Evolutionary conservation across 1,139 yeast species (phyloP).

Genomic region (Magnusiomyces clavatus): DNA sequence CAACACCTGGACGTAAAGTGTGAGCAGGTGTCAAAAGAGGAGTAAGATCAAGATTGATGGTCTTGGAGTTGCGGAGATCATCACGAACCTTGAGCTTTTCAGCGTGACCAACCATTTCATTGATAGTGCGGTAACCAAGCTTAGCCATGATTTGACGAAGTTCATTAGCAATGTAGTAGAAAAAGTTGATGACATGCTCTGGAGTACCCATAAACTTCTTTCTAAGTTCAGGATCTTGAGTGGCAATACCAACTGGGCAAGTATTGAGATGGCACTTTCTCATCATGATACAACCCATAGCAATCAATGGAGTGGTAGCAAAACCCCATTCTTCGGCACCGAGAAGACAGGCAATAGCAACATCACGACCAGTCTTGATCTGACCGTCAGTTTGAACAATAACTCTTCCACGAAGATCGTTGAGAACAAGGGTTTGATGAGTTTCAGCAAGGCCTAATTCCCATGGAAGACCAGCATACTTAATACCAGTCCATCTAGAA

Average conservation of each 20-base stretch:
- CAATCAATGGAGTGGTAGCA: slow-evolving; percentile 94
- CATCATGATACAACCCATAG: slow-evolving; percentile 96
- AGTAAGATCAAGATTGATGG: slow-evolving; percentile 81
- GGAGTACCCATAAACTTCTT: slow-evolving; percentile 94
- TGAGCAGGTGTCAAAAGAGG: slow-evolving; percentile 97
- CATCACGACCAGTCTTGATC: slow-evolving; percentile 90
- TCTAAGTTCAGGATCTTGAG: slow-evolving; percentile 93
- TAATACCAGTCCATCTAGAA: slow-evolving; percentile 93
- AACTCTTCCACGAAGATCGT: slow-evolving; percentile 92
- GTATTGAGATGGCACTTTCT: slow-evolving; percentile 88
- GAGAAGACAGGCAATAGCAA: slow-evolving; percentile 87
- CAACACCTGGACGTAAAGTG: slow-evolving; percentile 95
- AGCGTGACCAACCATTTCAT: slow-evolving; percentile 97
- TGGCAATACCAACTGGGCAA: slow-evolving; percentile 98
- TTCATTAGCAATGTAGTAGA: slow-evolving; percentile 90
- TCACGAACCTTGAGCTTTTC: slow-evolving; percentile 83
- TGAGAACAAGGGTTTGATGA: slow-evolving; percentile 92
- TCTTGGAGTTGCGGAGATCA: slow-evolving; percentile 79
- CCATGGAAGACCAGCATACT: slow-evolving; percentile 98
- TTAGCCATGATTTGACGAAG: slow-evolving; percentile 88
- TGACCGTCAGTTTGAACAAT: slow-evolving; percentile 97
- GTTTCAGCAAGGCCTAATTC: slow-evolving; percentile 97
- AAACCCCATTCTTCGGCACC: slow-evolving; percentile 99
- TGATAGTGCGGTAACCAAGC: slow-evolving; percentile 89
- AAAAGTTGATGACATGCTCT: slow-evolving; percentile 95